A percentile compares a stretch with the other conserved stretches of the same genome.
Conservation (phyloP, 208 protist genomes). For the Crithidia expoeki region DNA sequence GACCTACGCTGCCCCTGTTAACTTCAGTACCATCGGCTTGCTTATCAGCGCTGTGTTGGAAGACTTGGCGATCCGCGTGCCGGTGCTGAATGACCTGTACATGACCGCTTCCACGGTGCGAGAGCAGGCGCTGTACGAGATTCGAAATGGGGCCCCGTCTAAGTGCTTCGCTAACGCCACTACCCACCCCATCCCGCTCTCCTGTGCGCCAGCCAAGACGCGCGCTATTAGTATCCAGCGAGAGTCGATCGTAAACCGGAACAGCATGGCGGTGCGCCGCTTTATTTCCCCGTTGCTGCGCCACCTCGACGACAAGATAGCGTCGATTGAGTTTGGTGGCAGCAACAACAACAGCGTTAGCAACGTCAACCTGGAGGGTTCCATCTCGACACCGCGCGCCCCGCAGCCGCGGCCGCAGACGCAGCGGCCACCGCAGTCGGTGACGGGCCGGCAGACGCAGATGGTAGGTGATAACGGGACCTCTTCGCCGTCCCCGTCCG, state of each 20-base stretch:
- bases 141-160: conserved; percentile 21
- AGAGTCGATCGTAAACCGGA: conserved; percentile 33
- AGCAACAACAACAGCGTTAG: not conserved
- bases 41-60: conserved; percentile 52
- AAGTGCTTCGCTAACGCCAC: conserved; percentile 39
- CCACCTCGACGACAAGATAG: conserved; percentile 44
- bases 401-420: not conserved
- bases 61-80: conserved; percentile 35
- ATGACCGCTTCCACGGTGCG: conserved; percentile 50
- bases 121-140: conserved; percentile 52
- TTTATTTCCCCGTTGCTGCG: conserved; percentile 46
- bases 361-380: conserved; percentile 7
- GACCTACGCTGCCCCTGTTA: conserved; percentile 25
- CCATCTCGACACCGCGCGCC: conserved; percentile 6
- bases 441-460: conserved; percentile 27
- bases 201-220: conserved; percentile 30
- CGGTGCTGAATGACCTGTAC: conserved; percentile 51
- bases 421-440: conserved; percentile 2
- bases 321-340: conserved; percentile 16
- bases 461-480: conserved; percentile 13
- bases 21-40: conserved; percentile 55
- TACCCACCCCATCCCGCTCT: conserved; percentile 30
- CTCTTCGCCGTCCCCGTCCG: conserved; percentile 43
- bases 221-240: conserved; percentile 60
- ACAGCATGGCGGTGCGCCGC: conserved; percentile 22